phyloP scores from a whole-genome alignment of 768 basidiomycete genomes.

The Auriscalpium orientale region DNA sequence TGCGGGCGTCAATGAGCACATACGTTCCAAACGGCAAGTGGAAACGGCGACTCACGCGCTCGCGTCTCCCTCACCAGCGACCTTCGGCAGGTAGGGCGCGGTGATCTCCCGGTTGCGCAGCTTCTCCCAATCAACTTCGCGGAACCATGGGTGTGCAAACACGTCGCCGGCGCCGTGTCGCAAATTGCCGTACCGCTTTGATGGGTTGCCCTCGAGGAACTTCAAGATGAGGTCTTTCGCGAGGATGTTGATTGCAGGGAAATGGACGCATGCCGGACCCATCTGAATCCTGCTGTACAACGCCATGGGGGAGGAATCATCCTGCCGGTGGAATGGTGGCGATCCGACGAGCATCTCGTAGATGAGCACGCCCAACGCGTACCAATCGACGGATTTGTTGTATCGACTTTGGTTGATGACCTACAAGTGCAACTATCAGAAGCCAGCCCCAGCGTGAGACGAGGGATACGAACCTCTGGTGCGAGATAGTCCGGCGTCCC shows the following conservation, averaged over 20 bases:
- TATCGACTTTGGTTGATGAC: constrained; percentile 79
- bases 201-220: constrained; percentile 84
- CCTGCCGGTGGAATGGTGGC: constrained; percentile 88
- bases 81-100: constrained; percentile 91
- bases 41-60: constrained; percentile 60
- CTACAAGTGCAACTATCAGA: constrained; percentile 26
- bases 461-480: constrained; percentile 57
- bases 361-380: constrained; percentile 92
- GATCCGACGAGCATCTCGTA: constrained; percentile 97
- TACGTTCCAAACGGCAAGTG: neutral
- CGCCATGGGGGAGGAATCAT: constrained; percentile 66
- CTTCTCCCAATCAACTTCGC: constrained; percentile 87
- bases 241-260: constrained; percentile 70
- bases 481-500: constrained; percentile 96
- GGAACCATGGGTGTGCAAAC: constrained; percentile 89
- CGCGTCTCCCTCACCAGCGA: constrained; percentile 89
- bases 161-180: constrained; percentile 85
- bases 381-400: constrained; percentile 98
- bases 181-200: constrained; percentile 85
- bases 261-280: constrained; percentile 68
- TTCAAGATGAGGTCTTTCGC: constrained; percentile 87
- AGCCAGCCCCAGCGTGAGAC: neutral
- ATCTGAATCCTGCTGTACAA: constrained; percentile 88
- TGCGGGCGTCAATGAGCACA: constrained; percentile 19
- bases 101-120: constrained; percentile 80